Evolutionary conservation across 2,329 filamentous ascomycete species (phyloP), one percentile per base, ranked within the genome.

Genomic region (Stylonectria norvegica): DNA sequence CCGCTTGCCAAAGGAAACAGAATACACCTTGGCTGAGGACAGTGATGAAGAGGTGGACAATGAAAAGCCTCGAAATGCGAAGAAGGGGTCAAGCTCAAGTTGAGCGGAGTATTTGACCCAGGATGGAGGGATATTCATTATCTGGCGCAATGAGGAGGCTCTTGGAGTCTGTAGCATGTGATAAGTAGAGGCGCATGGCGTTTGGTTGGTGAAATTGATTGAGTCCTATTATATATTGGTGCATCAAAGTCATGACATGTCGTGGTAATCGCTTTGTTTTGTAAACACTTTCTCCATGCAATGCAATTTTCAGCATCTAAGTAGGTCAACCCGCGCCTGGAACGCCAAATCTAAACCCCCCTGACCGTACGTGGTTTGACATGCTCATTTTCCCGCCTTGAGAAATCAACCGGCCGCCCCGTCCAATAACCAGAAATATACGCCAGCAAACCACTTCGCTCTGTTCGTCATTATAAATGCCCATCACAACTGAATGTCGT

Each of bases 401-500:
- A 48, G 35, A 36, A 54, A 42, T 42, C 44, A 43, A 43, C n/a
- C n/a, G n/a, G n/a, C n/a, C n/a, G n/a, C n/a, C 28, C 46, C 48
- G 31, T 40, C 42, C 45, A 41, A 47, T 38, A 48, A 47, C 43
- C 38, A 51, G 51, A 30, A 44, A 47, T 47, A 41, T 52, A 54
- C 54, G 54, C 54, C 54, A 45, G 46, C 39, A 52, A n/a, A n/a
- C 48, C 50, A 48, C 45, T 41, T 29, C 50, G 40, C 43, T 42
- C 34, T 38, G 34, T 37, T 49, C 17, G 33, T 52, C 14, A 23
- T 5, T 45, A 20, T 20, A 36, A 29, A 37, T 35, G 33, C 40
- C 25, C 32, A 30, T 65, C 60, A 95, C 60, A 95, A 69, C 70
- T 95, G 90, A 43, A 89, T 79, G 58, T 88, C 81, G 52, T 95